Base-by-base conservation (phyloP, 2,329 filamentous ascomycete species). In the Canariomyces notabilis region DNA sequence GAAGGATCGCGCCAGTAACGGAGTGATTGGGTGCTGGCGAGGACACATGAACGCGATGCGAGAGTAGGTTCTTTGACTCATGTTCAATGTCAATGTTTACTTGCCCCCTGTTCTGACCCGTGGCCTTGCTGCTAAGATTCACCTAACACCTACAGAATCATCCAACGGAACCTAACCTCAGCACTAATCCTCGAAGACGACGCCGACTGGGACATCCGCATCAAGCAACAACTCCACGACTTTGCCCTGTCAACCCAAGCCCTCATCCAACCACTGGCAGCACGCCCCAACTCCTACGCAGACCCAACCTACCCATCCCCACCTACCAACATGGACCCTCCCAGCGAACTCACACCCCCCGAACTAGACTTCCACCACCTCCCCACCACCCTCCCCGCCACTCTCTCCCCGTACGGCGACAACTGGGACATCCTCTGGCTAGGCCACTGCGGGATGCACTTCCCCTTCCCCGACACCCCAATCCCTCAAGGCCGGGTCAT, bases 371-470 rank as follows among this genome's bases (percentile, higher is more conserved):
- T 59, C 43, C 29, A 48, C 31, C 19, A 32, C 7, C 50, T 59
- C 1, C 58, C 58, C 1, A 8, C 37, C 11, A 59, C 56, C 4
- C 18, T n/a, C 1, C 22, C 48, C 3, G 50, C 59, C 3, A 46
- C n/a, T 11, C 33, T n/a, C 21, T 67, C 67, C 4, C 71, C 73
- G 0, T 76, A 75, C 51, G 72, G 73, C n/a, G 66, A 67, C 44
- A 61, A 70, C 47, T 76, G 72, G 73, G 73, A 76, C 52, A 51
- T 76, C 32, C 63, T 75, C 18, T 75, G 72, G 71, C 58, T 76
- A 8, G 73, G 73, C 19, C 67, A 70, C 44, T 75, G 72, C 52
- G 66, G 66, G 20, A 56, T 58, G 48, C 55, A 50, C 15, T 64
- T 64, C 47, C 57, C 59, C 33, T 58, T 58, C 36, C 9, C 29